These are phyloP conservation scores for Mycena alexandri DNA, from an alignment of 768 basidiomycete species.

Conservation along the genomic window DNA sequence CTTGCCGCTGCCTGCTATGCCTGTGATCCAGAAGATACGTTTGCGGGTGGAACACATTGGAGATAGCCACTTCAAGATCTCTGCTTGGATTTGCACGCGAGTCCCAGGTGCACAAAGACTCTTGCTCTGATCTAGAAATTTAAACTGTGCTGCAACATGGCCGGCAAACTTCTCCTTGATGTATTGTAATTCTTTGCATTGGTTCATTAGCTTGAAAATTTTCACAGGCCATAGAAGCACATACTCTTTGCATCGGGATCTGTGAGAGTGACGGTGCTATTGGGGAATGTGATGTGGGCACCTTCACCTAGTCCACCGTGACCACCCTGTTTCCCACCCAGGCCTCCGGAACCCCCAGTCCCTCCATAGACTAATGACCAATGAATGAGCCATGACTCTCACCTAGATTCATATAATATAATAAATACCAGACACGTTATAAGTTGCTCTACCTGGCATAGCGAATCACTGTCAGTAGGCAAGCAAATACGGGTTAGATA, in stretches of 20 bases:
- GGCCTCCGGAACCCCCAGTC: no score
- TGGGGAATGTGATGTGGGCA: neutral
- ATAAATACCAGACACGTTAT: neutral
- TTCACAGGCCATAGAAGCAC: neutral
- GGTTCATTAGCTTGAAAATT: neutral
- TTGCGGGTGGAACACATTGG: neutral
- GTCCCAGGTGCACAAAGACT: conserved; percentile 20
- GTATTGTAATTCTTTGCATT: neutral
- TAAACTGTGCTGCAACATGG: no score
- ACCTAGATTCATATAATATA: conserved; percentile 2
- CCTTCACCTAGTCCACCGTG: neutral
- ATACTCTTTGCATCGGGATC: neutral
- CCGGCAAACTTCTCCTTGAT: conserved; percentile 4
- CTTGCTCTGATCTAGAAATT: no score
- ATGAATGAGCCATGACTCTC: conserved; percentile 5
- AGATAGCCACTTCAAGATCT: conserved; percentile 13
- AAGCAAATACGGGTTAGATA: conserved; percentile 4
- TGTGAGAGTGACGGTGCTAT: conserved; percentile 1
- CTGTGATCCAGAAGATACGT: no score
- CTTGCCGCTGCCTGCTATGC: no score
- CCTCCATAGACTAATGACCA: neutral
- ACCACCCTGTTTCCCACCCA: neutral
- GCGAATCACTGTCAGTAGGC: neutral
- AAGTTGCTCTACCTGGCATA: neutral
- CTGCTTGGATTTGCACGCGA: conserved; percentile 14